Evolutionary conservation across 208 protist genomes (phyloP), one percentile per base, ranked within the genome.

Genomic region (Leishmania guyanensis): DNA sequence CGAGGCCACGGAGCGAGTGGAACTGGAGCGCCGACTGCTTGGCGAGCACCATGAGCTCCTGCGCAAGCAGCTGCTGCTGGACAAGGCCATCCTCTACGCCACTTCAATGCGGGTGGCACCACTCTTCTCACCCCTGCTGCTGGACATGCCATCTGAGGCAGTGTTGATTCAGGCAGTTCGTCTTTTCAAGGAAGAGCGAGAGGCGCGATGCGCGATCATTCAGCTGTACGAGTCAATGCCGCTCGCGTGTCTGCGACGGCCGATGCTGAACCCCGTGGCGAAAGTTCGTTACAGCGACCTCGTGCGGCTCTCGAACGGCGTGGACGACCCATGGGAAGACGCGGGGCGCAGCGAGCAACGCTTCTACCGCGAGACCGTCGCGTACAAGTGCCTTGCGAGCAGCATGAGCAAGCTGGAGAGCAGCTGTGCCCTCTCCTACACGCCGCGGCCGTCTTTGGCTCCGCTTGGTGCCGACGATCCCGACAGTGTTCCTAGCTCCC

Each of bases 1-100:
- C 56, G 93, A 97, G 77, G 89, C 91, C 17, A 88, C 90, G 46
- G 90, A 95, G 78, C 89, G 93, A 5, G 86, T 89, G 46, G 77
- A 81, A 60, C 73, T 95, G 74, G 77, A 92, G 77, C 83, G 81
- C 56, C 70, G 83, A 39, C 75, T 95, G 39, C 83, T 90, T 36
- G 51, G 62, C 22, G 68, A 82, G 68, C 88, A 91, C 56, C 76
- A 64, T 6, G 81, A 83, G 20, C 43, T 94, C n/a, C 58, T 92
- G 74, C 65, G 69, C 33, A 78, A 78, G 6, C 78, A 86, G 22
- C 53, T 56, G 20, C 75, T 84, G 29, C 66, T 88, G 56, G 86
- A 79, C 84, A 71, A 89, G 36, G 75, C 81, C 10, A 43, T 89
- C n/a, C 56, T 78, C 16, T 70, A 86, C 71, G 77, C 84, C 46